Evolutionary conservation across 2,329 filamentous ascomycete genomes (phyloP), one percentile per base, ranked within the genome.

Genomic region (Monilinia fructigena): DNA sequence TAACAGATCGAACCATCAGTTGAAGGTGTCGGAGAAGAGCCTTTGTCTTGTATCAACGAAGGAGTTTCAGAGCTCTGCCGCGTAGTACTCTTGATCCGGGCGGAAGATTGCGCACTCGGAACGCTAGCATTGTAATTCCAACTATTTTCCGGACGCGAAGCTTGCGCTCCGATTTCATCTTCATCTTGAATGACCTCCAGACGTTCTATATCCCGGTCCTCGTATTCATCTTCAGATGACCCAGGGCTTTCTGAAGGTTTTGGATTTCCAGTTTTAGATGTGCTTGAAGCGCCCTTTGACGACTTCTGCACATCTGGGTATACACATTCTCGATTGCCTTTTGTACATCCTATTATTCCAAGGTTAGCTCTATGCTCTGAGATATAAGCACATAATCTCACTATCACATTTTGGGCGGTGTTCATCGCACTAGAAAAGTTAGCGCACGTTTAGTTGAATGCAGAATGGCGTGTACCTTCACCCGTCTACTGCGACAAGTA

Each of bases 261-360:
- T 10, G 42, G 69, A 66, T 59, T 77, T 72, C 31, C 79, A 76
- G 69, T 82, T 84, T 50, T 71, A 14, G 67, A 68, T 52, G 69
- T 50, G 53, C 63, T 64, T 55, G 65, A 60, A 53, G 71, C 65
- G 42, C 69, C 50, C 66, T 77, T 78, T 35, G 70, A 67, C 6
- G 79, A 73, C 12, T 79, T 76, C 56, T 86, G 80, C 40, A 88
- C 82, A 58, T 94, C 92, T 3, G 95, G 94, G 76, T 97, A 99
- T 67, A 90, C 83, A 77, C 95, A 99, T 70, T 96, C 92, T 78
- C 95, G 86, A 72, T 88, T 91, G 60, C 94, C 95, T 79, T 98
- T 99, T 72, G 88, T 89, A 78, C 95, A 99, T 74, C 94, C 93
- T 90, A 12, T 35, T 38, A 26, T 45, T 18, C 55, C 67, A 31